These are phyloP conservation scores for Sporothrix pallida DNA, from an alignment of 2,329 filamentous ascomycete genomes.

Conservation along the genomic window DNA sequence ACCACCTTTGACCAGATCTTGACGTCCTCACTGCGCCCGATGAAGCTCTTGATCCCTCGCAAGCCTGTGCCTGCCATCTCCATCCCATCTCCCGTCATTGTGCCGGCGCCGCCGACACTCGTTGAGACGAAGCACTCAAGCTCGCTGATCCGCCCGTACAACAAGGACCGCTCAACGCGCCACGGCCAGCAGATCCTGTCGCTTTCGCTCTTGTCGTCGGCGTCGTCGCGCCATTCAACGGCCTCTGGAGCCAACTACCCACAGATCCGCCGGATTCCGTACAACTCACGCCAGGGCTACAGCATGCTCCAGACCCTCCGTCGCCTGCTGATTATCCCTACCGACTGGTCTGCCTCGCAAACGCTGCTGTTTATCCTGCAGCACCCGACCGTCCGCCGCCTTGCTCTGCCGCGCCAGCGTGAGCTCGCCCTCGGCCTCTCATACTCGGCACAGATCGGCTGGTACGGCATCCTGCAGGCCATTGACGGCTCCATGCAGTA, in stretches of 20 bases:
- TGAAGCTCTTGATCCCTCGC: neutral
- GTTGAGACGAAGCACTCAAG: neutral
- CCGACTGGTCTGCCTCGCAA: neutral
- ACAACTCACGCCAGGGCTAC: slow-evolving; percentile 26
- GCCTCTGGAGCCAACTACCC: neutral
- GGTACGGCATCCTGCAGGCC: slow-evolving; percentile 29
- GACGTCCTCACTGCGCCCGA: neutral
- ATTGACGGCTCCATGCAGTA: slow-evolving; percentile 16
- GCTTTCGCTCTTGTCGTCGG: neutral
- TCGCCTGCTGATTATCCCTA: slow-evolving; percentile 22
- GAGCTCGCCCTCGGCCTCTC: neutral
- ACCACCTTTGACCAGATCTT: neutral
- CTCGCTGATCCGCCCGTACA: neutral
- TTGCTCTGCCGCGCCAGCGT: neutral
- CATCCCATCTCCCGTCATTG: no score
- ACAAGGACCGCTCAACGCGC: neutral
- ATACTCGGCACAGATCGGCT: neutral
- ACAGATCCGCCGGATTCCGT: slow-evolving; percentile 17
- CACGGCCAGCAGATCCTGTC: neutral
- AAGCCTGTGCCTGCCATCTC: neutral
- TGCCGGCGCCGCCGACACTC: neutral
- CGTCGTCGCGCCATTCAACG: neutral
- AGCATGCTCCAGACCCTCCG: slow-evolving; percentile 24
- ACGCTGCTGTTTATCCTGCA: slow-evolving; percentile 33
- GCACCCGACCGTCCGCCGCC: slow-evolving; percentile 28